Evolutionary conservation across 192 early-diverging fungal species (phyloP).

Genomic region (Bifiguratus adelaidae): DNA sequence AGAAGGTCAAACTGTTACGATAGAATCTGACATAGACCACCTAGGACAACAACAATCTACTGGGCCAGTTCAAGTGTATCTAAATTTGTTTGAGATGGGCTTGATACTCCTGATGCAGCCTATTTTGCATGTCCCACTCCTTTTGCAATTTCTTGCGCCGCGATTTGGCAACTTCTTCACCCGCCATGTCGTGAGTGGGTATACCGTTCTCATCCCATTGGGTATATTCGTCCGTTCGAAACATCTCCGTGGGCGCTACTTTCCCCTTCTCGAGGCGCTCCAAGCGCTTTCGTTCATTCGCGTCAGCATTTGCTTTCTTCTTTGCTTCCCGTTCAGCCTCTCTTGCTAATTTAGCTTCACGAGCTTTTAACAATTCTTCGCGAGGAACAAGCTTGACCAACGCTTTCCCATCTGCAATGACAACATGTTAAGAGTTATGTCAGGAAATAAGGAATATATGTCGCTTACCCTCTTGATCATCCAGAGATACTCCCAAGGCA

Average conservation of each 20-base stretch:
- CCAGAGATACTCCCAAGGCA: constrained; percentile 81
- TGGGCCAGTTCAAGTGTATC: too few species aligned
- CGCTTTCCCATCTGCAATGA: constrained; percentile 63
- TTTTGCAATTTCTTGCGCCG: constrained; percentile 82
- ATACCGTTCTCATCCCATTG: constrained; percentile 79
- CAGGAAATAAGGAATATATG: background rate
- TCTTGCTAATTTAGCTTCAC: constrained; percentile 53
- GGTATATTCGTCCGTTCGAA: constrained; percentile 57
- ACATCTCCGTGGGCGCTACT: constrained; percentile 70
- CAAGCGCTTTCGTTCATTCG: constrained; percentile 50
- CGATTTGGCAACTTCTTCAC: constrained; percentile 75
- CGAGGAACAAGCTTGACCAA: constrained; percentile 85
- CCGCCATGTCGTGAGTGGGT: constrained; percentile 75
- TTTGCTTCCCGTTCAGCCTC: constrained; percentile 48
- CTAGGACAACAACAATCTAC: too few species aligned
- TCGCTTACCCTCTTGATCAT: constrained; percentile 70
- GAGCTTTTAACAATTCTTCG: constrained; percentile 50
- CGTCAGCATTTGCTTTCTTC: constrained; percentile 48
- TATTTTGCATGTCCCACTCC: constrained; percentile 75
- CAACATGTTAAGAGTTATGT: background rate
- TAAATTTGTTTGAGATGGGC: too few species aligned
- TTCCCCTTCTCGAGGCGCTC: constrained; percentile 72
- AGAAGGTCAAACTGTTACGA: too few species aligned
- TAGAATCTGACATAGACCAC: too few species aligned
- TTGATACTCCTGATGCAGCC: constrained; percentile 84